Conservation (phyloP, 2,329 filamentous ascomycete genomes). For the Talaromyces sp. region DNA sequence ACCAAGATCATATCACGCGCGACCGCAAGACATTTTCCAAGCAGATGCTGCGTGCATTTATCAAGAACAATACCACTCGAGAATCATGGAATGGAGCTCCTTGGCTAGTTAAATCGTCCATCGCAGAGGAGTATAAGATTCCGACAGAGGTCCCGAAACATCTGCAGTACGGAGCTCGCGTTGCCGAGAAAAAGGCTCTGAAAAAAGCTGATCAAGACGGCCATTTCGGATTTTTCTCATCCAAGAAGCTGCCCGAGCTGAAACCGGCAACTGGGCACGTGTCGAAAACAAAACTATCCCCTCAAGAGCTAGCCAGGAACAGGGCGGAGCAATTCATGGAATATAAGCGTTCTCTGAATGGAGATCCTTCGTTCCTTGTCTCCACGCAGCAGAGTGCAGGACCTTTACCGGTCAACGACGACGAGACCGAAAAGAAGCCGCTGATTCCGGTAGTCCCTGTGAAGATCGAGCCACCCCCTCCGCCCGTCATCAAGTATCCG, state of each 20-base stretch:
- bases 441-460: slow-evolving; percentile 32
- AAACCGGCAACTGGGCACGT: slow-evolving; percentile 64
- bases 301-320: slow-evolving; percentile 41
- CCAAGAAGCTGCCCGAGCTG: slow-evolving; percentile 60
- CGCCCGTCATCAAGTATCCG: slow-evolving; percentile 82
- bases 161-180: slow-evolving; percentile 72
- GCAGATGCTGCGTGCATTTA: slow-evolving; percentile 83
- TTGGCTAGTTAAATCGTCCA: slow-evolving; percentile 85
- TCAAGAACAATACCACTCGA: slow-evolving; percentile 87
- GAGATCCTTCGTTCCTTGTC: slow-evolving; percentile 37
- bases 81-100: slow-evolving; percentile 95
- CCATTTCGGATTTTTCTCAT: slow-evolving; percentile 47
- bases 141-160: slow-evolving; percentile 79
- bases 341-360: slow-evolving; percentile 41
- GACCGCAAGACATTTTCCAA: slow-evolving; percentile 94
- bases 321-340: slow-evolving; percentile 44
- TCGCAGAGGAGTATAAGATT: slow-evolving; percentile 79
- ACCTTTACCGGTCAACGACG: slow-evolving; percentile 24
- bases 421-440: slow-evolving; percentile 28
- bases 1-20: slow-evolving; percentile 74
- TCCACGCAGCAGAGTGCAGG: slow-evolving; percentile 21
- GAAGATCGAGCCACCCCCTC: slow-evolving; percentile 53
- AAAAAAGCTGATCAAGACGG: slow-evolving; percentile 50
- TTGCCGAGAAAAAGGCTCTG: slow-evolving; percentile 69
- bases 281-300: slow-evolving; percentile 53